A percentile compares a stretch with the other conserved stretches of the same genome.
phyloP scores from a whole-genome alignment of 192 early-diverging fungal genomes.

The Umbelopsis vinacea region DNA sequence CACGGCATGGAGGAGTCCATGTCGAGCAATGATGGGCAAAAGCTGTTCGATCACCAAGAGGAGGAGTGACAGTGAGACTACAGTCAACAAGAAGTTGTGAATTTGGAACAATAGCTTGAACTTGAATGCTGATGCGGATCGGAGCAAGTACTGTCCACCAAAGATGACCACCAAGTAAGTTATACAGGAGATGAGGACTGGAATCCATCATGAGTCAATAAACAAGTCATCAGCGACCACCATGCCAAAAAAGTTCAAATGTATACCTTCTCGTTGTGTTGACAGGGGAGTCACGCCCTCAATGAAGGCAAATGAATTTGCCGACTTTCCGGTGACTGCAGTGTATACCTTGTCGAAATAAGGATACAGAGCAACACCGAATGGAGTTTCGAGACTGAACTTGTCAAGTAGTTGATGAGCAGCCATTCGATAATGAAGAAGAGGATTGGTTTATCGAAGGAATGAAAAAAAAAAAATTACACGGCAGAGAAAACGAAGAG shows the following conservation, averaged over 20 bases:
- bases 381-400: conserved; percentile 37
- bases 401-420: conserved; percentile 20
- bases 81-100: conserved; percentile 80
- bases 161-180: conserved; percentile 75
- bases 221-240: background rate
- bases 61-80: conserved; percentile 69
- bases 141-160: conserved; percentile 73
- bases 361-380: conserved; percentile 52
- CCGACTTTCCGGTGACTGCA: conserved; percentile 41
- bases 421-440: conserved; percentile 8
- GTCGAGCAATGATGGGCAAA: conserved; percentile 60
- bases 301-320: conserved; percentile 51
- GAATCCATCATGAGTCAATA: background rate
- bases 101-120: conserved; percentile 71
- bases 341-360: conserved; percentile 48
- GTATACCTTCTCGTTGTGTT: conserved; percentile 34
- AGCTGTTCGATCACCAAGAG: conserved; percentile 75
- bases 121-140: conserved; percentile 65
- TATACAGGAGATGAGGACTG: conserved; percentile 48
- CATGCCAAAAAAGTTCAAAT: background rate
- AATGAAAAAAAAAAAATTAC: background rate
- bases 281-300: conserved; percentile 54
- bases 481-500: background rate
- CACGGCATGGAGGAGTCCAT: conserved; percentile 75
- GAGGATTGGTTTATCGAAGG: background rate